Conservation (phyloP, 2,329 filamentous ascomycete genomes). For the Rachicladosporium sp. region DNA sequence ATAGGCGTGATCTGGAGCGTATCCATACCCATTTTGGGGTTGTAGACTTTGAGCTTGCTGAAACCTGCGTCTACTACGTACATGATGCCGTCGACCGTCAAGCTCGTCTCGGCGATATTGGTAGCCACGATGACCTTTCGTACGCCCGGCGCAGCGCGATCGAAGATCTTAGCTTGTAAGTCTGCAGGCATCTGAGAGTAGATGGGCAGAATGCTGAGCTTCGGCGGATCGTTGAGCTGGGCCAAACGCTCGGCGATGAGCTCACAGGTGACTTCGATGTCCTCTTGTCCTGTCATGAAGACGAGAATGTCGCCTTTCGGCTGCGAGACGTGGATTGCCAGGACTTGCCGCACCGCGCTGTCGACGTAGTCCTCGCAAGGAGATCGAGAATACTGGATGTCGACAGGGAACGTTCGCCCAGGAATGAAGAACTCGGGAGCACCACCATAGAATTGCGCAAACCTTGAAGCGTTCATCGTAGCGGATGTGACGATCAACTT, state of each 20-base stretch:
- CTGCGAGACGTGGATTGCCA: constrained; percentile 93
- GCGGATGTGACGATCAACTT: constrained; percentile 97
- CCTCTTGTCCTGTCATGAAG: constrained; percentile 98
- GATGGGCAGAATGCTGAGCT: constrained; percentile 87
- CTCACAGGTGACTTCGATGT: constrained; percentile 95
- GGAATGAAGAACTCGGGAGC: constrained; percentile 95
- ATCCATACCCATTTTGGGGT: constrained; percentile 98
- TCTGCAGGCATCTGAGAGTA: constrained; percentile 99
- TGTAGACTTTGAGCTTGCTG: constrained; percentile 97
- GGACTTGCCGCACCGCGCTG: constrained; percentile 86
- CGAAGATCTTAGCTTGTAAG: constrained; percentile 94
- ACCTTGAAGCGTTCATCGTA: constrained; percentile 95
- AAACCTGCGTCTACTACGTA: constrained; percentile 95
- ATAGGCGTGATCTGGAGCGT: constrained; percentile 96
- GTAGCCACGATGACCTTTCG: constrained; percentile 97
- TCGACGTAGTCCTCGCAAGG: constrained; percentile 98
- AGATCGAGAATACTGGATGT: constrained; percentile 87
- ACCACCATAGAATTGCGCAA: constrained; percentile 90
- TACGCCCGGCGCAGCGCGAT: constrained; percentile 76
- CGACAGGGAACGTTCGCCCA: constrained; percentile 90
- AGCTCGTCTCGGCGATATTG: constrained; percentile 94
- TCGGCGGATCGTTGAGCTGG: constrained; percentile 84
- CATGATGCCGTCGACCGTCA: constrained; percentile 98
- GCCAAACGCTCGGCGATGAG: constrained; percentile 77
- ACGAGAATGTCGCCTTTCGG: constrained; percentile 86